A percentile compares a stretch with the other conserved stretches of the same genome.
phyloP scores from a whole-genome alignment of 148 eudicot species.

The Arctostaphylos glauca region DNA sequence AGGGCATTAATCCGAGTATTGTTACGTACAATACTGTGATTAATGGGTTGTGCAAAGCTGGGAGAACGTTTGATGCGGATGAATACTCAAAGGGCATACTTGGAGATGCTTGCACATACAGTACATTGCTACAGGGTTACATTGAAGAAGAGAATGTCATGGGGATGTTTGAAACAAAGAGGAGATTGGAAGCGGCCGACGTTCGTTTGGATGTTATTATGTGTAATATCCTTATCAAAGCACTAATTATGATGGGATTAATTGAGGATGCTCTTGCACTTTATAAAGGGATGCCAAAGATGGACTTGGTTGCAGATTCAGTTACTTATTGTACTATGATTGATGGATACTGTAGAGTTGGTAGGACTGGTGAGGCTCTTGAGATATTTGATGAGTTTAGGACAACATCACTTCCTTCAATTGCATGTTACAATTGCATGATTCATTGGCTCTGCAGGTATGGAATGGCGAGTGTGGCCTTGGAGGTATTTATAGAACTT shows the following conservation, averaged over 20 bases:
- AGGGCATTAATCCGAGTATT: constrained; percentile 38
- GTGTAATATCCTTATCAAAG: constrained; percentile 51
- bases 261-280: constrained; percentile 43
- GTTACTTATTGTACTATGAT: constrained; percentile 49
- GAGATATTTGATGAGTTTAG: constrained; percentile 47
- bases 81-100: constrained; percentile 32
- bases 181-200: constrained; percentile 37
- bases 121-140: constrained; percentile 49
- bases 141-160: constrained; percentile 31
- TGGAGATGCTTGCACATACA: constrained; percentile 42
- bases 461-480: constrained; percentile 43
- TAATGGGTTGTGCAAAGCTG: constrained; percentile 53
- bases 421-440: constrained; percentile 41
- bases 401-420: constrained; percentile 29
- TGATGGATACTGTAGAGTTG: constrained; percentile 48
- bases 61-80: constrained; percentile 45
- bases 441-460: constrained; percentile 40
- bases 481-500: constrained; percentile 42
- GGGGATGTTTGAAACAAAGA: constrained; percentile 39
- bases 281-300: constrained; percentile 35
- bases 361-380: constrained; percentile 47
- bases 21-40: constrained; percentile 46
- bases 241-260: constrained; percentile 42
- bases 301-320: constrained; percentile 34
- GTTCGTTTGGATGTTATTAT: constrained; percentile 39